Conservation (phyloP, 2,329 filamentous ascomycete species). For the Colletotrichum australisinense region DNA sequence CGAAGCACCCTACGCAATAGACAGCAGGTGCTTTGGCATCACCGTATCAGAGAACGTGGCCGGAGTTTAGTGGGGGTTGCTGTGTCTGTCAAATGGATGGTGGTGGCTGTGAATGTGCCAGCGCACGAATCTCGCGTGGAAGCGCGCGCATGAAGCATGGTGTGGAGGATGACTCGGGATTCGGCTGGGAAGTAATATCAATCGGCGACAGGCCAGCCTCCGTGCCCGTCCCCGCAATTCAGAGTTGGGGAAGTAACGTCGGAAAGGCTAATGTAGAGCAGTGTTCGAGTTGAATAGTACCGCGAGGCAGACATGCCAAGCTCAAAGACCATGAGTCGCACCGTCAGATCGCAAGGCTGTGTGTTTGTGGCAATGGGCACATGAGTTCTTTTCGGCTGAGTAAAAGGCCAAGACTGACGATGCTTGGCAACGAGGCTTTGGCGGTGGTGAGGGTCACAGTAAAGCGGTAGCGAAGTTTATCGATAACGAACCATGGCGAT, state of each 20-base stretch:
- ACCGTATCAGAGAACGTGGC: not conserved
- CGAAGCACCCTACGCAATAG: conserved; percentile 8
- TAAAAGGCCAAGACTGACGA: not conserved
- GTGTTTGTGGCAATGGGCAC: not conserved
- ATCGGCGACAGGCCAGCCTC: conserved; percentile 9
- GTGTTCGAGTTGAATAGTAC: not conserved
- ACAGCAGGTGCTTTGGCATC: not conserved
- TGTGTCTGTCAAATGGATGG: conserved; percentile 6
- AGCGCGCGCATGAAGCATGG: conserved; percentile 22
- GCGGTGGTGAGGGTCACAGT: not conserved
- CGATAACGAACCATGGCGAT: not conserved
- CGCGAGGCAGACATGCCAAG: not conserved
- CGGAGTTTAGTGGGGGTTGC: conserved; percentile 15
- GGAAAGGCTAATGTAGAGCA: not conserved
- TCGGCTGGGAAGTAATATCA: conserved; percentile 12
- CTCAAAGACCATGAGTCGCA: not conserved
- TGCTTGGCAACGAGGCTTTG: not conserved
- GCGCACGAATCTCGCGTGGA: conserved; percentile 14
- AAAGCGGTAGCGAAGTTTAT: not conserved
- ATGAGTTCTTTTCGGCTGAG: not conserved
- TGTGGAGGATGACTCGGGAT: conserved; percentile 26
- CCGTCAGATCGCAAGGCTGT: not conserved
- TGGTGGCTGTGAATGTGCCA: conserved; percentile 32
- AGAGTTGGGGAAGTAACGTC: conserved; percentile 14
- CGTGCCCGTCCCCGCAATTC: conserved; percentile 24